A percentile compares a stretch with the other conserved stretches of the same genome.
These are phyloP conservation scores for Colletotrichum godetiae DNA, from an alignment of 2,329 filamentous ascomycete genomes.

Conservation along the genomic window DNA sequence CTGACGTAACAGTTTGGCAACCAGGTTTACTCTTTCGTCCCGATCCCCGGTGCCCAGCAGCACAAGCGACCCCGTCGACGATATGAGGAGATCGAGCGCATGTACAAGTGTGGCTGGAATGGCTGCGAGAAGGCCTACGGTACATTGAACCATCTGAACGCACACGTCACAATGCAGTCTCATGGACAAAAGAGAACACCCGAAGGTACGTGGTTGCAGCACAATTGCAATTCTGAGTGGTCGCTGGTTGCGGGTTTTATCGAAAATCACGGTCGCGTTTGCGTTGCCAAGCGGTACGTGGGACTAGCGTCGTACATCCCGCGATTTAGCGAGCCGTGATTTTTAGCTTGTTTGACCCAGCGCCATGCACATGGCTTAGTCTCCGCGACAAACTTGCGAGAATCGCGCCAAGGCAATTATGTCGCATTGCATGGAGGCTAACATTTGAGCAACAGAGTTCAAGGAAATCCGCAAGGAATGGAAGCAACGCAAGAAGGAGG, in stretches of 20 bases:
- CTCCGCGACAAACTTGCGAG: slow-evolving; percentile 49
- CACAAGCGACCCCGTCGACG: slow-evolving; percentile 93
- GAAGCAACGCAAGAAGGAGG: slow-evolving; percentile 99
- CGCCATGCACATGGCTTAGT: slow-evolving; percentile 54
- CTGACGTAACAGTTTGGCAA: slow-evolving; percentile 38
- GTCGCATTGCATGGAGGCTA: slow-evolving; percentile 35
- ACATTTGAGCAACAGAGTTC: slow-evolving; percentile 75
- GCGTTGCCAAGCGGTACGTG: background rate
- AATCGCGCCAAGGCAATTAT: slow-evolving; percentile 43
- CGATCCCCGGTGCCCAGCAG: slow-evolving; percentile 95
- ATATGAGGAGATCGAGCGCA: slow-evolving; percentile 98
- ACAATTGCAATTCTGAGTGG: background rate
- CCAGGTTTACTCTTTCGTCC: slow-evolving; percentile 97
- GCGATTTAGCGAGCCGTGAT: background rate
- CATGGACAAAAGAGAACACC: slow-evolving; percentile 95
- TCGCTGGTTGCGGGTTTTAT: background rate
- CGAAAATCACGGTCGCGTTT: background rate
- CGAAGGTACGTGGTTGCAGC: slow-evolving; percentile 77
- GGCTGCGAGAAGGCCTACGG: slow-evolving; percentile 99
- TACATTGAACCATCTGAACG: slow-evolving; percentile 96
- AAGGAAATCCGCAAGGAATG: slow-evolving; percentile 99
- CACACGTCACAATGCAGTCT: slow-evolving; percentile 98
- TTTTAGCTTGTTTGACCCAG: slow-evolving; percentile 6
- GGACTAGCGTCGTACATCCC: background rate
- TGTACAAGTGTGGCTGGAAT: slow-evolving; percentile 99